phyloP scores from a whole-genome alignment of 1,139 yeast genomes.

The Yamadazyma diddensiae region DNA sequence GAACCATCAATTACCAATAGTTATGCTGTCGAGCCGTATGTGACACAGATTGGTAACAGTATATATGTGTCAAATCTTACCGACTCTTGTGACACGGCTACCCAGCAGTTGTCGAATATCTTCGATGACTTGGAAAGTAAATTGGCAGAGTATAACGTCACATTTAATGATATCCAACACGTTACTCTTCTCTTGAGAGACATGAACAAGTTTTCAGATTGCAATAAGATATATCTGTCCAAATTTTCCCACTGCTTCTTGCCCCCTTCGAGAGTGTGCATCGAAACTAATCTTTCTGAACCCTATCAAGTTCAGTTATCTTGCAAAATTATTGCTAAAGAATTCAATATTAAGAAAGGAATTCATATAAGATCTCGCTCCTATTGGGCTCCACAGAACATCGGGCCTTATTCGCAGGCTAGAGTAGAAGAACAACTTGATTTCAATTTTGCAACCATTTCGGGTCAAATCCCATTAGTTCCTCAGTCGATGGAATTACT shows the following conservation, averaged over 20 bases:
- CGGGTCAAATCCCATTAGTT: slow-evolving; percentile 88
- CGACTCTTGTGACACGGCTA: slow-evolving; percentile 21
- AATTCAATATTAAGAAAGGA: slow-evolving; percentile 47
- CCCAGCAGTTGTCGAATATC: slow-evolving; percentile 46
- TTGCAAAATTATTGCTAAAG: slow-evolving; percentile 29
- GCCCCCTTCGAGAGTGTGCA: slow-evolving; percentile 90
- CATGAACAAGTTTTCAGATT: slow-evolving; percentile 59
- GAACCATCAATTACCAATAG: background rate
- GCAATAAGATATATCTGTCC: slow-evolving; percentile 58
- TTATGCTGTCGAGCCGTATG: slow-evolving; percentile 4
- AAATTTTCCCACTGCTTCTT: slow-evolving; percentile 53
- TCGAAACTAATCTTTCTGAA: slow-evolving; percentile 53
- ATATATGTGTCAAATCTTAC: slow-evolving; percentile 53
- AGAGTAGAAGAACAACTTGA: slow-evolving; percentile 44
- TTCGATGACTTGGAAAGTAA: slow-evolving; percentile 39
- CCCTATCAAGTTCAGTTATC: slow-evolving; percentile 51
- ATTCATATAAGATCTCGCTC: slow-evolving; percentile 89
- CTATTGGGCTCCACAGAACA: slow-evolving; percentile 97
- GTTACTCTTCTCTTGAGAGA: slow-evolving; percentile 59
- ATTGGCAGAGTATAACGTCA: slow-evolving; percentile 24
- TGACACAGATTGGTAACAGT: slow-evolving; percentile 10
- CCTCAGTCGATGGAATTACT: slow-evolving; percentile 65
- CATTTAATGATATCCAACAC: slow-evolving; percentile 47
- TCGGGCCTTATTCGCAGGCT: slow-evolving; percentile 95
- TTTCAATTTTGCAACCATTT: slow-evolving; percentile 53